Evolutionary conservation across 805 yeast species (phyloP).

Genomic region (Pichia sporocuriosa): DNA sequence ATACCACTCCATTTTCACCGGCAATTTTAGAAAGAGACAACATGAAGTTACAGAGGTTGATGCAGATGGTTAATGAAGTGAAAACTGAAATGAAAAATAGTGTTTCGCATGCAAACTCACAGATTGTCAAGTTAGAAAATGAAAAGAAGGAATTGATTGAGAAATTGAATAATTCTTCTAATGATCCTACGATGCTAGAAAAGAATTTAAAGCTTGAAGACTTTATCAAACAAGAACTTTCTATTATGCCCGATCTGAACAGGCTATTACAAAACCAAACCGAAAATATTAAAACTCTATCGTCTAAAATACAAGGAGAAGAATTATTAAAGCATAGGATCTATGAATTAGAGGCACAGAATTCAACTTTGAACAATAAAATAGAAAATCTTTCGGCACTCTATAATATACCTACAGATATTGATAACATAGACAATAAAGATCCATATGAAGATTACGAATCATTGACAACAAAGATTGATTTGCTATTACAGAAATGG

Average conservation of each 20-base stretch:
- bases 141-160: conserved; percentile 21
- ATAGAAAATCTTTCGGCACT: conserved; percentile 12
- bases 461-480: background rate
- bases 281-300: conserved; percentile 35
- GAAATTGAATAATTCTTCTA: conserved; percentile 4
- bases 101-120: conserved; percentile 51
- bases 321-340: conserved; percentile 40
- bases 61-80: conserved; percentile 27
- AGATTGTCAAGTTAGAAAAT: conserved; percentile 42
- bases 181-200: background rate
- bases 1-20: conserved; percentile 13
- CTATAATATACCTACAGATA: too few relatives aligned
- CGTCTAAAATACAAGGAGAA: conserved; percentile 36
- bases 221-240: conserved; percentile 11
- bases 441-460: background rate
- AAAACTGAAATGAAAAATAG: conserved; percentile 41
- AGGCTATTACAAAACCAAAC: conserved; percentile 48
- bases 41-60: conserved; percentile 19
- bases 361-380: conserved; percentile 39
- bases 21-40: conserved; percentile 16
- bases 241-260: conserved; percentile 35
- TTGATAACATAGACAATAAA: too few relatives aligned
- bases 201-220: conserved; percentile 8
- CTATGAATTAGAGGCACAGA: conserved; percentile 41
- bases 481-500: conserved; percentile 16